Evolutionary conservation across 1,139 yeast species (phyloP), one percentile per base, ranked within the genome.

Genomic region (Blastobotrys arbuscula): DNA sequence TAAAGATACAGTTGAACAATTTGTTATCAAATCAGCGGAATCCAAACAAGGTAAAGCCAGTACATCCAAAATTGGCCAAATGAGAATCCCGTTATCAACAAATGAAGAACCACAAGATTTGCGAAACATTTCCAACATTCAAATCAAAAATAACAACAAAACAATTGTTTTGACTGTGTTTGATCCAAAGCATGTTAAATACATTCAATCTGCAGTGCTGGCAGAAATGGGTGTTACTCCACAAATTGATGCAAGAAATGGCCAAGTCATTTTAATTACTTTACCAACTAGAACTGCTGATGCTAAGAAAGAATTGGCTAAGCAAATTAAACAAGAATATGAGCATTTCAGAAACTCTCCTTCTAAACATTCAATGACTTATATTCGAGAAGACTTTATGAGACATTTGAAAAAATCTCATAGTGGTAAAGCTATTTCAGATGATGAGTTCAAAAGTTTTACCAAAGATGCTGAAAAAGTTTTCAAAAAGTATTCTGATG

Each of bases 221-320:
- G 83, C 90, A 0, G 78, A 78, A 12, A 67, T 87, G 62, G 85
- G 86, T 58, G 69, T 90, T 71, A 87, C 84, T 52, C 95, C 97
- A 0, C 89, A 84, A 59, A 72, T 74, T 23, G 90, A 87, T 54
- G 78, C 86, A 2, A 69, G 78, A 47, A 85, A 84, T 61, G 81
- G 81, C 44, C 95, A 85, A 64, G 75, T 83, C 35, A 71, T 90
- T 60, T 82, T 79, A 56, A 82, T 88, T 10, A 79, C 88, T 1
- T 71, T 88, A 51, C 95, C 95, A 30, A 82, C 88, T 20, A 75
- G 82, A 26, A 82, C 90, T 8, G 76, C 82, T 2, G 95, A 85
- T 52, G 71, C 82, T 23, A 82, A 84, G 60, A 69, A 75, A 49
- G 80, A 76, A 47, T 72, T 75, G 53, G 75, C 75, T 13, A 84